Evolutionary conservation across 2,329 filamentous ascomycete species (phyloP).

Genomic region (Salinomyces thailandicus): DNA sequence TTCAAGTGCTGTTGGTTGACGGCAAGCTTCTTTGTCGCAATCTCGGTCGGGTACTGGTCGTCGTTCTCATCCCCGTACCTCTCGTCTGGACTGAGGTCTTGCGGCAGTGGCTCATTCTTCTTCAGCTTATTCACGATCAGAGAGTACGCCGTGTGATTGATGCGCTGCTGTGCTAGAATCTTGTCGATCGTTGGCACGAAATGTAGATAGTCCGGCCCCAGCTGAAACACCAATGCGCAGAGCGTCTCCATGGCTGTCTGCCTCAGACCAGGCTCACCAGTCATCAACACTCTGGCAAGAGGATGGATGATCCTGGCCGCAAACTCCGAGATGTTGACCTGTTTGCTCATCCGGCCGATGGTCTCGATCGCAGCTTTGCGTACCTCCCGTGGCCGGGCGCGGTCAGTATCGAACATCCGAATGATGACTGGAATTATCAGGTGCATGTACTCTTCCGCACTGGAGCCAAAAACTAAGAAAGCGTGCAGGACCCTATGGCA

Average conservation of each 20-base stretch:
- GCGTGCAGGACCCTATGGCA: constrained; percentile 69
- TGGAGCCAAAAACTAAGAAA: constrained; percentile 90
- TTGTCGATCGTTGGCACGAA: constrained; percentile 93
- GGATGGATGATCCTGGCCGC: constrained; percentile 95
- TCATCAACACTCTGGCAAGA: constrained; percentile 68
- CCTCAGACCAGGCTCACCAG: constrained; percentile 61
- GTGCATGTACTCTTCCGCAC: constrained; percentile 98
- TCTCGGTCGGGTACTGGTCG: constrained; percentile 71
- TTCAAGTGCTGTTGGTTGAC: constrained; percentile 98
- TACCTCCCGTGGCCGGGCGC: constrained; percentile 47
- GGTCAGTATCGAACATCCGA: constrained; percentile 72
- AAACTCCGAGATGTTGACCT: constrained; percentile 95
- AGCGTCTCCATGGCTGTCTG: constrained; percentile 83
- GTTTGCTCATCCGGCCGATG: constrained; percentile 82
- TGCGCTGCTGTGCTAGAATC: constrained; percentile 62
- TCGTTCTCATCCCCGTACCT: constrained; percentile 59
- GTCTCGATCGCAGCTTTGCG: constrained; percentile 88
- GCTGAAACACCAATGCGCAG: constrained; percentile 88
- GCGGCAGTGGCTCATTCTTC: constrained; percentile 88
- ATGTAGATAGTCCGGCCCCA: constrained; percentile 89
- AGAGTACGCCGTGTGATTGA: constrained; percentile 84
- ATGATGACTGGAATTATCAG: constrained; percentile 94
- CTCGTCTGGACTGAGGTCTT: constrained; percentile 81
- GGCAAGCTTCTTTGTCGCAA: constrained; percentile 84
- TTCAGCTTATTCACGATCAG: constrained; percentile 85